Evolutionary conservation across 2,329 filamentous ascomycete genomes (phyloP).

Genomic region (Talaromyces sp.): DNA sequence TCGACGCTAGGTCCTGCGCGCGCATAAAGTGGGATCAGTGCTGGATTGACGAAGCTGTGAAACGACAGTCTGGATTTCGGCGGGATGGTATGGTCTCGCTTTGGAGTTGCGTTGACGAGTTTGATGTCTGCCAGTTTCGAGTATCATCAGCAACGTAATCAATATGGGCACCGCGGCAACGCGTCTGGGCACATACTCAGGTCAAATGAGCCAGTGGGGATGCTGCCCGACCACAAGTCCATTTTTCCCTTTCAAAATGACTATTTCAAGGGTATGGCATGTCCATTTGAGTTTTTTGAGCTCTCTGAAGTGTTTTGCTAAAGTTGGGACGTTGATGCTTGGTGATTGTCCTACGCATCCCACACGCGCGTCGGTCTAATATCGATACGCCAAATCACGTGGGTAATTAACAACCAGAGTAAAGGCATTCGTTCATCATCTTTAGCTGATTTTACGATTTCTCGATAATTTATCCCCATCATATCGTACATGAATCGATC

Average conservation of each 20-base stretch:
- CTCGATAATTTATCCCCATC: not conserved
- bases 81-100: constrained; percentile 29
- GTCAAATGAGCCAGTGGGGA: constrained; percentile 18
- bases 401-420: not conserved
- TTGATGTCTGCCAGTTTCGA: constrained; percentile 23
- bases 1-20: constrained; percentile 36
- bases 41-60: constrained; percentile 33
- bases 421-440: not conserved
- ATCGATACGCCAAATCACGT: constrained; percentile 10
- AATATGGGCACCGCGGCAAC: constrained; percentile 1
- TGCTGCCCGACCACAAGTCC: constrained; percentile 34
- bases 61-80: constrained; percentile 25
- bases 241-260: constrained; percentile 17
- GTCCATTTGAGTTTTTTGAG: not conserved
- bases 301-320: not conserved
- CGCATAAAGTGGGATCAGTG: constrained; percentile 36
- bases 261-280: not conserved
- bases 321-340: not conserved
- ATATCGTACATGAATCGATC: not conserved
- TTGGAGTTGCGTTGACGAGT: constrained; percentile 27
- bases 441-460: not conserved
- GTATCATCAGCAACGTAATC: not conserved
- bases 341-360: not conserved
- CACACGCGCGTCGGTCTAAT: not conserved
- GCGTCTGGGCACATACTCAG: constrained; percentile 2